phyloP scores from a whole-genome alignment of 495 filamentous ascomycete species.

The Pyronema domesticum region DNA sequence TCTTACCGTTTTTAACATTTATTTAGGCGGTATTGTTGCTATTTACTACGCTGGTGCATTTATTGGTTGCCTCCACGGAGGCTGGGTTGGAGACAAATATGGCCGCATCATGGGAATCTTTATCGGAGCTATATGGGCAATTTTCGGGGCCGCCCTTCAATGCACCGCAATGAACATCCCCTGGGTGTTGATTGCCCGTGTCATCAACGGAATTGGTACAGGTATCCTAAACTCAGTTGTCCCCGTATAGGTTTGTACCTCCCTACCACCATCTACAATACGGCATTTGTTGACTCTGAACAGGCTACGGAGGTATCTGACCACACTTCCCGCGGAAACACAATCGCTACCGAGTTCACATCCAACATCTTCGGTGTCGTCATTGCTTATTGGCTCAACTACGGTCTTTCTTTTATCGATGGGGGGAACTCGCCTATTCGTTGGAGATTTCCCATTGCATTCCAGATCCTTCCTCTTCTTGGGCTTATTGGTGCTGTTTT shows the following conservation, averaged over 20 bases:
- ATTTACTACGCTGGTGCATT: constrained; percentile 48
- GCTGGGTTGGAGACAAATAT: constrained; percentile 42
- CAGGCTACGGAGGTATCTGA: constrained; percentile 47
- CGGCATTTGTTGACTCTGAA: neutral
- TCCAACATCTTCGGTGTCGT: constrained; percentile 59
- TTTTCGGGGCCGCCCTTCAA: constrained; percentile 43
- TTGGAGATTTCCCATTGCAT: constrained; percentile 55
- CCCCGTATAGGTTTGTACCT: constrained; percentile 37
- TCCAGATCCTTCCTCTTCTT: constrained; percentile 50
- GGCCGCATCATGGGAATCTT: constrained; percentile 47
- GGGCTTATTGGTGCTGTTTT: constrained; percentile 35
- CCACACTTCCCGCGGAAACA: constrained; percentile 50
- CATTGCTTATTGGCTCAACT: constrained; percentile 50
- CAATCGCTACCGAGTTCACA: constrained; percentile 57
- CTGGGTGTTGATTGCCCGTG: constrained; percentile 55
- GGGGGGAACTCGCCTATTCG: constrained; percentile 37
- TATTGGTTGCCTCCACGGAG: constrained; percentile 41
- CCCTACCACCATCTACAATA: too few relatives aligned
- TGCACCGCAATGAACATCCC: constrained; percentile 42
- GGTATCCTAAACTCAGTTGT: constrained; percentile 53
- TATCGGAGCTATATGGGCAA: constrained; percentile 37
- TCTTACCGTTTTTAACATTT: neutral
- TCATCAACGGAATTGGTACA: constrained; percentile 54
- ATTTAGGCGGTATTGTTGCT: constrained; percentile 35
- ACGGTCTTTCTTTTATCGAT: constrained; percentile 42